Evolutionary conservation across 768 basidiomycete genomes (phyloP).

Genomic region (Gyrodon lividus): DNA sequence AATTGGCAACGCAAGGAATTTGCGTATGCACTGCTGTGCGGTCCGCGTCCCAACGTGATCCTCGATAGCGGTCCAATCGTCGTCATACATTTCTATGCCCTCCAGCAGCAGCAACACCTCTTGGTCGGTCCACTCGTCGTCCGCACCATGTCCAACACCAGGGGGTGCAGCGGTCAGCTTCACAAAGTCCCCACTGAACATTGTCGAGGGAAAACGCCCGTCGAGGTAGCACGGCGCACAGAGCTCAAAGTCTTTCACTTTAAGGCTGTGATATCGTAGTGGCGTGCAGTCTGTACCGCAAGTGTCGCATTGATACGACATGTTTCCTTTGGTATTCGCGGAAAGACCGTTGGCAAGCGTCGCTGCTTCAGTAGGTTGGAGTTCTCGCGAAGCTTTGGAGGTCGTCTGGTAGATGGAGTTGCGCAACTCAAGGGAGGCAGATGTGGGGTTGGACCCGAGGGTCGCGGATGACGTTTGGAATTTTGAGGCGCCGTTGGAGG

Average conservation of each 20-base stretch:
- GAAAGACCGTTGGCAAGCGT: conserved; percentile 52
- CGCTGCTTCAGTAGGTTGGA: conserved; percentile 68
- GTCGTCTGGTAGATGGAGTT: conserved; percentile 87
- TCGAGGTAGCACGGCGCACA: conserved; percentile 93
- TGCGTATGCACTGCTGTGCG: conserved; percentile 92
- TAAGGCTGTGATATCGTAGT: conserved; percentile 88
- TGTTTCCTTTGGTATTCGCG: conserved; percentile 47
- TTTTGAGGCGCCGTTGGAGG: conserved; percentile 49
- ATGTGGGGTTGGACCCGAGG: conserved; percentile 32
- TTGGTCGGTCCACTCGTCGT: conserved; percentile 86
- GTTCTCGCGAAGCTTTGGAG: conserved; percentile 72
- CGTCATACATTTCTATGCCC: conserved; percentile 96
- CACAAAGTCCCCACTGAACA: conserved; percentile 98
- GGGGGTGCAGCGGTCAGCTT: conserved; percentile 55
- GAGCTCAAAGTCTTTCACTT: conserved; percentile 87
- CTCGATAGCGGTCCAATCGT: conserved; percentile 92
- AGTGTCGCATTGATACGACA: conserved; percentile 81
- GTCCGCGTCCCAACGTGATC: conserved; percentile 91
- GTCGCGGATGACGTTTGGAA: conserved; percentile 24
- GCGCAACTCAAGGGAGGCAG: conserved; percentile 84
- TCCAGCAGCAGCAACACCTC: conserved; percentile 89
- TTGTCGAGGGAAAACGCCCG: conserved; percentile 92
- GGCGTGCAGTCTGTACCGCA: conserved; percentile 92
- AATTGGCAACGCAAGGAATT: conserved; percentile 94
- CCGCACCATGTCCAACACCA: conserved; percentile 36